Evolutionary conservation across 371 early-diverging fungal species (phyloP).

Genomic region (Lichtheimia corymbifera): DNA sequence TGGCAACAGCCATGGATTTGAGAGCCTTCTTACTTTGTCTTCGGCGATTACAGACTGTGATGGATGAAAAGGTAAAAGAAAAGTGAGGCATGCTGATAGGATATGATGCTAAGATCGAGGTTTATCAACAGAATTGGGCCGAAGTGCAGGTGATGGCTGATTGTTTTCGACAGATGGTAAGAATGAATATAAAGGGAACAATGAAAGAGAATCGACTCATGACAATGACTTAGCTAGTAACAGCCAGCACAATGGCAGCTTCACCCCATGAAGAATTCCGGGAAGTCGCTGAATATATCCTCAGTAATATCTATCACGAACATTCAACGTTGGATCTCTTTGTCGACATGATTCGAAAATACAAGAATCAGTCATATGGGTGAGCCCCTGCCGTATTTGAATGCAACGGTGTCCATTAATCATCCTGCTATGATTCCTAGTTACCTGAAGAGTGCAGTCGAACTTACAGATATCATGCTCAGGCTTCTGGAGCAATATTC

Average conservation of each 20-base stretch:
- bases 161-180: constrained; percentile 67
- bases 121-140: constrained; percentile 4
- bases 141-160: constrained; percentile 59
- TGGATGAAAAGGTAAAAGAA: constrained; percentile 51
- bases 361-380: constrained; percentile 49
- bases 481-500: constrained; percentile 64
- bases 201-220: too few species aligned
- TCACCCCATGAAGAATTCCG: constrained; percentile 53
- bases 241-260: constrained; percentile 52
- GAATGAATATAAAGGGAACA: too few species aligned
- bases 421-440: constrained; percentile 24
- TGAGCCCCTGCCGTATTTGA: constrained; percentile 13
- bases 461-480: constrained; percentile 61
- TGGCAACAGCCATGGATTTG: constrained; percentile 56
- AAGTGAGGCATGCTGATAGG: neutral
- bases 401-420: neutral
- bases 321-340: constrained; percentile 63
- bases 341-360: constrained; percentile 44
- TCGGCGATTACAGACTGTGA: constrained; percentile 42
- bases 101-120: neutral
- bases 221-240: constrained; percentile 38
- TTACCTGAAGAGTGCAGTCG: constrained; percentile 57
- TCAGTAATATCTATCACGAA: constrained; percentile 73
- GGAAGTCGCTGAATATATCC: constrained; percentile 66
- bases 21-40: constrained; percentile 51